These are phyloP conservation scores for Aspergillus heteromorphus DNA, from an alignment of 495 filamentous ascomycete species.

Conservation along the genomic window DNA sequence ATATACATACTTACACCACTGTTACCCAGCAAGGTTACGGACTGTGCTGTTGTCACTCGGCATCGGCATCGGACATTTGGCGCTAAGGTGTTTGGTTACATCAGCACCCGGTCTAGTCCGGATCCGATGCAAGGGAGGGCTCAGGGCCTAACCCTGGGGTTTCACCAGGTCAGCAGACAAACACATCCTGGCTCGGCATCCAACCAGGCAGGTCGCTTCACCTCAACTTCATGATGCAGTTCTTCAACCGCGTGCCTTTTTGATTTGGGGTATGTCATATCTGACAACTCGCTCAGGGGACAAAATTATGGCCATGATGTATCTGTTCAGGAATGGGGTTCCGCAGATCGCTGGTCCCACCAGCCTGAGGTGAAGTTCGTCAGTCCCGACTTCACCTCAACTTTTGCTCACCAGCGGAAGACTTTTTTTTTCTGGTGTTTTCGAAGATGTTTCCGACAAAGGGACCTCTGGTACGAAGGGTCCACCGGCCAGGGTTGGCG, in stretches of 20 bases:
- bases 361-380: background rate
- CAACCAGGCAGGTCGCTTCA: constrained; percentile 5
- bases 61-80: constrained; percentile 1
- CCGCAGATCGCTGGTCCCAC: constrained; percentile 3
- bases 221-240: constrained; percentile 10
- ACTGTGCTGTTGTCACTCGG: background rate
- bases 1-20: background rate
- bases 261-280: constrained; percentile 24
- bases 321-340: constrained; percentile 6
- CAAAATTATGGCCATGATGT: constrained; percentile 7
- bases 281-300: constrained; percentile 8
- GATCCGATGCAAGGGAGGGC: constrained; percentile 25
- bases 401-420: constrained; percentile 3
- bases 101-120: constrained; percentile 17
- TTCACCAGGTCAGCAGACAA: constrained; percentile 21
- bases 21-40: background rate
- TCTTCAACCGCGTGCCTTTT: constrained; percentile 11
- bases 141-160: constrained; percentile 27
- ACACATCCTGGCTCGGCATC: constrained; percentile 9
- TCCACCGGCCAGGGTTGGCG: constrained; percentile 7
- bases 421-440: constrained; percentile 12
- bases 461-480: constrained; percentile 21
- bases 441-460: constrained; percentile 21
- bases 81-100: constrained; percentile 3
- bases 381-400: background rate